Percentiles rank a stretch among this genome's conserved stretches.
These are phyloP conservation scores for Vitis riparia DNA, from an alignment of 164 flowering plant species.

Conservation along the genomic window DNA sequence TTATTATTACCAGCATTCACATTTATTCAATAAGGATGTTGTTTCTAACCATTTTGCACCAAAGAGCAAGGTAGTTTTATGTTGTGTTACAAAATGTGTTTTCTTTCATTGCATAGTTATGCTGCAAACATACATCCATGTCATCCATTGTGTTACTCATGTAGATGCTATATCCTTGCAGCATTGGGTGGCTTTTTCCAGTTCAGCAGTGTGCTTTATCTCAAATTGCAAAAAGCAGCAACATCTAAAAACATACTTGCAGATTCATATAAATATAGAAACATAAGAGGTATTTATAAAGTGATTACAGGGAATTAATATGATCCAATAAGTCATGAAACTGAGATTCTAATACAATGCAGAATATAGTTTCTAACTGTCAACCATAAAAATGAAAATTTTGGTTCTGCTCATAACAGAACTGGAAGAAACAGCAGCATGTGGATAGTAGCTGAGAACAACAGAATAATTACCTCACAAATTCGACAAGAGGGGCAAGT, in stretches of 20 bases:
- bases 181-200: too few species aligned
- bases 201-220: not conserved
- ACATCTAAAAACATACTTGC: not conserved
- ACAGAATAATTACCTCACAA: conserved; percentile 70
- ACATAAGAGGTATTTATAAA: not conserved
- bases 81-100: too few species aligned
- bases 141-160: not conserved
- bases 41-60: too few species aligned
- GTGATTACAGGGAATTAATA: too few species aligned
- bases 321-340: not conserved
- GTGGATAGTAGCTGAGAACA: not conserved
- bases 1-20: too few species aligned
- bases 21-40: too few species aligned
- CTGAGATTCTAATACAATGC: not conserved
- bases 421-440: not conserved
- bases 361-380: too few species aligned
- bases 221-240: not conserved
- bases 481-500: conserved; percentile 88
- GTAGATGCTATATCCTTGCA: not conserved
- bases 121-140: not conserved
- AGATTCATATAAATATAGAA: not conserved
- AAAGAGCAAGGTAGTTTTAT: too few species aligned
- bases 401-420: not conserved
- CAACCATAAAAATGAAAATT: too few species aligned
- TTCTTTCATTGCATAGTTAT: too few species aligned